phyloP scores from a whole-genome alignment of 2,329 filamentous ascomycete species.

The Escovopsis sp. region DNA sequence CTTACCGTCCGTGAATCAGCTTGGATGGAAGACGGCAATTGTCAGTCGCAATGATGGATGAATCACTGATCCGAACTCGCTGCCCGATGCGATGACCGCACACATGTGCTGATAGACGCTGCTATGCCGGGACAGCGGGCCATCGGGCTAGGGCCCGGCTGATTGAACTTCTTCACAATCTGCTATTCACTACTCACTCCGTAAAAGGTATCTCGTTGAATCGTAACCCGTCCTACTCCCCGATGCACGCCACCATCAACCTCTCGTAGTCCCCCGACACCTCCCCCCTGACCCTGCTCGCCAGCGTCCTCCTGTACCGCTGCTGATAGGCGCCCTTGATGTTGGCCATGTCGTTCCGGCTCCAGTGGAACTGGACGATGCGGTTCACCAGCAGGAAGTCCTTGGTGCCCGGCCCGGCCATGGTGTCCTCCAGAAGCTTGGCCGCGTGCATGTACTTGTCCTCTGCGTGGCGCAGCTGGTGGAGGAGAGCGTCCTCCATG shows the following conservation, averaged over 20 bases:
- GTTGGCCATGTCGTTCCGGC: conserved; percentile 56
- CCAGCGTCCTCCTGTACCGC: conserved; percentile 52
- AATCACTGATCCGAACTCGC: too few species aligned
- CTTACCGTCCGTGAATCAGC: too few species aligned
- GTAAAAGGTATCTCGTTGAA: too few species aligned
- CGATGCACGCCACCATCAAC: conserved; percentile 57
- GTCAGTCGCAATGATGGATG: too few species aligned
- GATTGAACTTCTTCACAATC: too few species aligned
- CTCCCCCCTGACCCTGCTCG: conserved; percentile 60
- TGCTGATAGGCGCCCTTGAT: conserved; percentile 67
- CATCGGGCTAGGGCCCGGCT: too few species aligned
- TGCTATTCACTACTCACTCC: too few species aligned
- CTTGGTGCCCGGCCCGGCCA: conserved; percentile 79
- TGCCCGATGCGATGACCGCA: too few species aligned
- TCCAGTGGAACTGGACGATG: conserved; percentile 76
- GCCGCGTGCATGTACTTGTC: conserved; percentile 82
- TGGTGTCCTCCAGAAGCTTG: conserved; percentile 65
- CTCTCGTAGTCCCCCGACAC: conserved; percentile 72
- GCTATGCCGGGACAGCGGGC: too few species aligned
- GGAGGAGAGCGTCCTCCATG: conserved; percentile 73
- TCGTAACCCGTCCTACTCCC: conserved; percentile 19
- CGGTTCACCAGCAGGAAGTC: conserved; percentile 64
- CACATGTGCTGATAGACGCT: too few species aligned
- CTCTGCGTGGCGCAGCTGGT: conserved; percentile 60
- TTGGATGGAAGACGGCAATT: too few species aligned